Percentiles rank a stretch among this genome's conserved stretches.
Evolutionary conservation across 192 early-diverging fungal genomes (phyloP).

Genomic region (Backusella morwellensis): DNA sequence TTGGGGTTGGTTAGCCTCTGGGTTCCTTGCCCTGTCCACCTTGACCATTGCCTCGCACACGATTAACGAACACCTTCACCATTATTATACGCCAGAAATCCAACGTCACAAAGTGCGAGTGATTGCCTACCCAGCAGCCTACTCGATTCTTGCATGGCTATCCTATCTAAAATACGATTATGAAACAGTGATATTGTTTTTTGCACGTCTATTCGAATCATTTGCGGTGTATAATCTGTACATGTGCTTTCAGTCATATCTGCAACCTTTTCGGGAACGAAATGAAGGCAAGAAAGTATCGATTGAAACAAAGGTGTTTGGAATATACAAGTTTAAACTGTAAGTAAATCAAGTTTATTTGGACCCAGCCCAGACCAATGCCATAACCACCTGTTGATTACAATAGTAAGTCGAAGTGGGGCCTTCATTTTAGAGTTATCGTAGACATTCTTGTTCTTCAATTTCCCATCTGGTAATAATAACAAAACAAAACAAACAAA

Average conservation of each 20-base stretch:
- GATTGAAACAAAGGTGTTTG: constrained; percentile 19
- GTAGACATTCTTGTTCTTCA: constrained; percentile 38
- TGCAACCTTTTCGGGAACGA: constrained; percentile 26
- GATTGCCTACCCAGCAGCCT: constrained; percentile 23
- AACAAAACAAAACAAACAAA: neutral
- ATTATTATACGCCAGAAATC: constrained; percentile 20
- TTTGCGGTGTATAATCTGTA: constrained; percentile 43
- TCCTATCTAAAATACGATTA: constrained; percentile 35
- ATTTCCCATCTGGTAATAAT: constrained; percentile 36
- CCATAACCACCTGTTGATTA: too few species aligned
- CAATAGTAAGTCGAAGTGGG: constrained; percentile 38
- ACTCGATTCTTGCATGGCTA: constrained; percentile 27
- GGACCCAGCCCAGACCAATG: too few species aligned
- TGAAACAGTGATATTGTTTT: constrained; percentile 39
- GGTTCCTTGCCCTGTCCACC: constrained; percentile 19
- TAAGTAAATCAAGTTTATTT: constrained; percentile 10
- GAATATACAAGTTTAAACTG: constrained; percentile 27
- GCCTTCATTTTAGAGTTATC: constrained; percentile 37
- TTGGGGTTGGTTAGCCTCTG: constrained; percentile 37
- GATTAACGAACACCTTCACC: constrained; percentile 21
- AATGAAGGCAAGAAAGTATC: constrained; percentile 23
- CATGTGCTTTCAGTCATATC: constrained; percentile 29
- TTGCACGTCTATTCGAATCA: constrained; percentile 35
- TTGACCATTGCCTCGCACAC: constrained; percentile 25
- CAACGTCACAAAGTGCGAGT: constrained; percentile 30